Conservation (phyloP, 495 filamentous ascomycete species). For the Penicillium psychrofluorescens region DNA sequence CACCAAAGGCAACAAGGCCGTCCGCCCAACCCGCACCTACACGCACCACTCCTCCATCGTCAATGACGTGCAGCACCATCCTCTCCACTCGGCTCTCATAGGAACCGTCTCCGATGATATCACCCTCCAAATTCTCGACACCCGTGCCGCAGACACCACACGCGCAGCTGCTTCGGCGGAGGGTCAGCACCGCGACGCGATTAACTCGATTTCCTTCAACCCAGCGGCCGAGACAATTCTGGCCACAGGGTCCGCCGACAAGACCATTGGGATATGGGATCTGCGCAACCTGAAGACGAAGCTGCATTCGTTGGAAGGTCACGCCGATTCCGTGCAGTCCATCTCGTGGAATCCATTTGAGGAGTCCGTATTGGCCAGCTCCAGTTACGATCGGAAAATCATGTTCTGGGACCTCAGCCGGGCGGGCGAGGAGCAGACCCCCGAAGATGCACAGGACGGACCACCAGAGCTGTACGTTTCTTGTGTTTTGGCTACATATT, state of each 20-base stretch:
- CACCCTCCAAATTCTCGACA: conserved; percentile 85
- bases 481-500: not conserved
- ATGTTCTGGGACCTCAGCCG: conserved; percentile 93
- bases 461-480: conserved; percentile 81
- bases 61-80: conserved; percentile 94
- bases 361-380: conserved; percentile 77
- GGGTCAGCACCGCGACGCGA: conserved; percentile 76
- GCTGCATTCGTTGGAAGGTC: conserved; percentile 77
- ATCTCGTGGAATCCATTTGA: conserved; percentile 92
- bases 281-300: conserved; percentile 79
- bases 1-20: conserved; percentile 57
- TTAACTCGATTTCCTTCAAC: conserved; percentile 93
- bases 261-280: conserved; percentile 93
- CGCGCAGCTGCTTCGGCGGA: conserved; percentile 55
- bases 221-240: conserved; percentile 77
- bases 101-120: conserved; percentile 94
- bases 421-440: conserved; percentile 87
- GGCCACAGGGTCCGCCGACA: conserved; percentile 90
- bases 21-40: conserved; percentile 66
- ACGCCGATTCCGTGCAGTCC: conserved; percentile 82
- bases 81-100: conserved; percentile 70
- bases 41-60: conserved; percentile 86
- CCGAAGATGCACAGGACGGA: conserved; percentile 94
- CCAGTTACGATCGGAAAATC: conserved; percentile 85
- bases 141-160: conserved; percentile 56